phyloP scores from a whole-genome alignment of 768 basidiomycete species.

The Trametes punicea region DNA sequence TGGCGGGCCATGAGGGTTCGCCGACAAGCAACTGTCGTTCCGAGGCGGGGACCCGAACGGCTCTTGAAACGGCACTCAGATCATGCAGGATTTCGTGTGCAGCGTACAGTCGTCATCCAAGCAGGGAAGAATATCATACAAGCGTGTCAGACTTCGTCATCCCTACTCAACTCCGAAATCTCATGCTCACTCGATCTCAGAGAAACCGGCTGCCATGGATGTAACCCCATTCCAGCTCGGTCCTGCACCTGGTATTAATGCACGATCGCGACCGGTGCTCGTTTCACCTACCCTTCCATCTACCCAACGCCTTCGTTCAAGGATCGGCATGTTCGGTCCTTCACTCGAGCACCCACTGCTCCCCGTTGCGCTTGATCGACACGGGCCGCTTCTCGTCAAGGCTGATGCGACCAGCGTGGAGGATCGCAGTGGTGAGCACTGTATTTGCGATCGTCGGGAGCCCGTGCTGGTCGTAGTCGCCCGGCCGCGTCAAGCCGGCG shows the following conservation, averaged over 20 bases:
- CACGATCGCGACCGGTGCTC: neutral
- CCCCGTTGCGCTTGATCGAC: slow-evolving; percentile 63
- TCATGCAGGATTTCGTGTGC: too few species aligned
- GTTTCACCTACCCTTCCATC: neutral
- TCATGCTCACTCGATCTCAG: neutral
- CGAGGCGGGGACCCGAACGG: too few species aligned
- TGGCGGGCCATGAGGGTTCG: neutral
- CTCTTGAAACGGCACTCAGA: too few species aligned
- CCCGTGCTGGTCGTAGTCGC: slow-evolving; percentile 74
- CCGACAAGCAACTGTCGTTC: neutral
- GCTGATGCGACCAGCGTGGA: slow-evolving; percentile 87
- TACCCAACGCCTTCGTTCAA: neutral
- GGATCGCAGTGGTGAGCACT: slow-evolving; percentile 80
- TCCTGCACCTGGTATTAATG: neutral
- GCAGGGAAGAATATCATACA: neutral
- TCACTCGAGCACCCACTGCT: slow-evolving; percentile 66
- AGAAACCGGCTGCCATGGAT: too few species aligned
- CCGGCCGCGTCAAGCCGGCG: slow-evolving; percentile 59
- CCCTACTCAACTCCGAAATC: neutral
- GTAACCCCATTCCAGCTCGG: neutral
- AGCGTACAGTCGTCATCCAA: neutral
- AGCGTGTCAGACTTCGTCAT: neutral
- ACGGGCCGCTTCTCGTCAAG: slow-evolving; percentile 88
- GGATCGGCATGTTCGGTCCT: slow-evolving; percentile 20
- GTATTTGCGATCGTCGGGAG: slow-evolving; percentile 90